Base-by-base conservation (phyloP, 768 basidiomycete genomes). In the Gloeostereum incarnatum region DNA sequence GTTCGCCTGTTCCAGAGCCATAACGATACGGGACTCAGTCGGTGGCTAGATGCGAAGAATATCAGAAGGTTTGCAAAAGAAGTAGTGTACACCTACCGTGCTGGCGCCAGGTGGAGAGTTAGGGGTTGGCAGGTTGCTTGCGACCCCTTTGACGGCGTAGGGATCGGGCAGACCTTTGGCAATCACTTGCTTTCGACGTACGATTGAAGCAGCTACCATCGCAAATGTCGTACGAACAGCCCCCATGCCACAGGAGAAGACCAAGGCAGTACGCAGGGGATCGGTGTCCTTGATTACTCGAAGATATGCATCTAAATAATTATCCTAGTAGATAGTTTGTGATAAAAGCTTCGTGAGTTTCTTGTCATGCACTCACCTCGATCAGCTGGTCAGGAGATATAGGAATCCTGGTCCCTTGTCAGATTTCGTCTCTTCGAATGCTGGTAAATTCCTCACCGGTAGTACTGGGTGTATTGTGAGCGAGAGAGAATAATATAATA, bases 241-340 rank as follows among this genome's bases (percentile, higher is more conserved):
- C 31, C 96, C 96, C 79, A 94, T 91, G 22, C 96, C 94, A 55
- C 94, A 97, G 35, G 86, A 91, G 56, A 98, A 97, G 3, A 98
- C 85, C 14, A 98, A 65, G 0, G 85, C 79, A 0, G 90, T 91
- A 13, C 66, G 66, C 3, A 81, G 61, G 2, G 94, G 93, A 49
- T 94, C 87, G 0, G 83, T 75, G 26, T 71, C 59, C 45, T 78
- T 75, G 42, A 99, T 83, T 23, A 94, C 79, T 3, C 69, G 71
- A 14, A 93, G 66, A 55, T 97, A 99, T 1, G 87, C 85, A 57
- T 98, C 96, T 13, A 99, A 76, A 57, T 99, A 97, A 52, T 93
- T 92, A 57, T 96, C 87, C 80, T 87, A 43, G 2, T 21, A 9
- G 14, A 9, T 21, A 14, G 29, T 16, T 37, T 10, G 14, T 34